Conservation (phyloP, 495 filamentous ascomycete genomes). For the Cladorrhinum samala region DNA sequence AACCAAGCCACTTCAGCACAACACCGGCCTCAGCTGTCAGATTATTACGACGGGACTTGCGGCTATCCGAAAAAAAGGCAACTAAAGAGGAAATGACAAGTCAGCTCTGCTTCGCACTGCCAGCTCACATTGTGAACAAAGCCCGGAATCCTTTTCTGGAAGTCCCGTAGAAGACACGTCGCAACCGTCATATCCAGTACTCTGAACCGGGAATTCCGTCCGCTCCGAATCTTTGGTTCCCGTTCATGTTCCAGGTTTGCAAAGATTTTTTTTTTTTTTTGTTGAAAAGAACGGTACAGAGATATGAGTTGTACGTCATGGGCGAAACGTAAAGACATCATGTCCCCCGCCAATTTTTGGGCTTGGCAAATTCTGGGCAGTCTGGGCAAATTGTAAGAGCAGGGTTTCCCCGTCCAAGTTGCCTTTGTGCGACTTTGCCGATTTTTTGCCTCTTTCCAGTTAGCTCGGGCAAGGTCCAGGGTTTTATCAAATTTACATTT, state of each 20-base stretch:
- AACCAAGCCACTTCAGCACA: constrained; percentile 1
- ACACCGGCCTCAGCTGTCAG: constrained; percentile 2
- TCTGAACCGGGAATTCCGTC: no score
- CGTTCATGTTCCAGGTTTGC: no score
- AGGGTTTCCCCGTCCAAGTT: no score
- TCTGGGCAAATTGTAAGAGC: no score
- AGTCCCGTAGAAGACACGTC: no score
- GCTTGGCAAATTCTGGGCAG: background rate
- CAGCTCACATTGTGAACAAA: no score
- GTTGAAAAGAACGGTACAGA: background rate
- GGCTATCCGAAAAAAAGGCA: background rate
- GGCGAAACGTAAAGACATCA: background rate
- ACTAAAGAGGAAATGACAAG: background rate
- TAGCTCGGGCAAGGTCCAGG: background rate
- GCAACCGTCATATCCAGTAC: no score
- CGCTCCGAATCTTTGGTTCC: no score
- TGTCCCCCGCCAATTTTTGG: background rate
- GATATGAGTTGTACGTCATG: background rate
- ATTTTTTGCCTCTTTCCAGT: constrained; percentile 1
- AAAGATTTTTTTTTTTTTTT: no score
- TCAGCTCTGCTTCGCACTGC: no score
- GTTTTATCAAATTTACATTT: background rate
- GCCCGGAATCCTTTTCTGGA: no score
- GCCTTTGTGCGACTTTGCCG: background rate
- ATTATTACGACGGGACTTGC: background rate